Evolutionary conservation across 306 rosid genomes (phyloP).

Genomic region (Acacia melanoxylon): DNA sequence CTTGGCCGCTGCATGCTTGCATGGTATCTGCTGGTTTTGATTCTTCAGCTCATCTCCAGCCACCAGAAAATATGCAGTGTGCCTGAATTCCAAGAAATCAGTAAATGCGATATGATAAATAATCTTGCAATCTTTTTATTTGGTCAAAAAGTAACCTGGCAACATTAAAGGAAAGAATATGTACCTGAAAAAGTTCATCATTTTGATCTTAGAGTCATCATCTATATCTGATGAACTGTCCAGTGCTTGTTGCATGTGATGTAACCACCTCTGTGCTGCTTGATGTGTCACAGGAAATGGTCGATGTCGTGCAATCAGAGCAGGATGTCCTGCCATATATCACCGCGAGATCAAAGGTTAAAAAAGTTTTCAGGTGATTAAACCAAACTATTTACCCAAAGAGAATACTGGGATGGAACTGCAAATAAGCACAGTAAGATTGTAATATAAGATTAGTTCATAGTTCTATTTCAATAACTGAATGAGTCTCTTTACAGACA

Average conservation of each 20-base stretch:
- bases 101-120: background rate
- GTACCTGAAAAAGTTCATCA: constrained; percentile 78
- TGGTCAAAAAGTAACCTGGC: background rate
- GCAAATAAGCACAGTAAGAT: no score
- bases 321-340: constrained; percentile 78
- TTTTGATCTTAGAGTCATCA: constrained; percentile 64
- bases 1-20: constrained; percentile 53
- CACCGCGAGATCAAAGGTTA: constrained; percentile 7
- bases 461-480: background rate
- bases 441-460: background rate
- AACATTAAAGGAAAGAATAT: constrained; percentile 4
- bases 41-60: constrained; percentile 73
- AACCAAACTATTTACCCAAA: background rate
- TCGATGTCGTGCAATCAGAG: constrained; percentile 80
- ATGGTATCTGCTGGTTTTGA: constrained; percentile 47
- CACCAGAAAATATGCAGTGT: constrained; percentile 87
- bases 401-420: background rate
- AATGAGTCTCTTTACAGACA: background rate
- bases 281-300: constrained; percentile 72
- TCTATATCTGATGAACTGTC: constrained; percentile 61
- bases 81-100: constrained; percentile 45
- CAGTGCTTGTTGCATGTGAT: constrained; percentile 83
- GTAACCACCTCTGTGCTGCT: constrained; percentile 85
- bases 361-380: background rate
- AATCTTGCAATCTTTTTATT: background rate